These are phyloP conservation scores for Pythium aquatile DNA, from an alignment of 352 stramenopile species.

Conservation along the genomic window DNA sequence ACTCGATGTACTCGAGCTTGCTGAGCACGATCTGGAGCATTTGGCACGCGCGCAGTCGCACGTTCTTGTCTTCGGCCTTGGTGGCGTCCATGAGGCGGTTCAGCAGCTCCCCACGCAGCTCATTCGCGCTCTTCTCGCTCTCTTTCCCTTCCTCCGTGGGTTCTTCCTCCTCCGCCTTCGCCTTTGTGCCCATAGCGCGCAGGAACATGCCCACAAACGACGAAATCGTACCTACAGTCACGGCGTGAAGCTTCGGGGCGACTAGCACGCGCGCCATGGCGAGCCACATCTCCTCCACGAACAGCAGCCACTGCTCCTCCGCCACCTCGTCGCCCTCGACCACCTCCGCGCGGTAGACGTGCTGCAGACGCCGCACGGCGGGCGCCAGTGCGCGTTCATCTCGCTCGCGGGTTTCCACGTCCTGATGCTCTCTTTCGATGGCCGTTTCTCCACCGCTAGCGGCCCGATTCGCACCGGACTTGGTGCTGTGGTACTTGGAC, in stretches of 20 bases:
- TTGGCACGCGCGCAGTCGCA: slow-evolving; percentile 54
- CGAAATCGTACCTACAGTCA: slow-evolving; percentile 47
- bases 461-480: slow-evolving; percentile 20
- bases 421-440: neutral
- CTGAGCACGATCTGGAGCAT: slow-evolving; percentile 64
- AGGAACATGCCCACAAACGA: slow-evolving; percentile 57
- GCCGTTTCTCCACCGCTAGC: slow-evolving; percentile 1
- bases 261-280: slow-evolving; percentile 50
- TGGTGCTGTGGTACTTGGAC: slow-evolving; percentile 33
- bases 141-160: neutral
- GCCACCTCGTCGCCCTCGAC: slow-evolving; percentile 34
- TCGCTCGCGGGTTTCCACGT: slow-evolving; percentile 10
- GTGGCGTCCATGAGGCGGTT: slow-evolving; percentile 45
- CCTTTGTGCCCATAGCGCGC: slow-evolving; percentile 14
- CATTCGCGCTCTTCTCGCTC: slow-evolving; percentile 23
- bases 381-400: slow-evolving; percentile 43
- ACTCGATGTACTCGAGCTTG: slow-evolving; percentile 53
- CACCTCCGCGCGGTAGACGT: slow-evolving; percentile 55
- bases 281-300: slow-evolving; percentile 63
- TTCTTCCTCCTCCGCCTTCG: slow-evolving; percentile 8
- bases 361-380: slow-evolving; percentile 46
- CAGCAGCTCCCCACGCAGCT: slow-evolving; percentile 52
- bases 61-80: slow-evolving; percentile 59
- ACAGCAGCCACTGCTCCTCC: slow-evolving; percentile 59
- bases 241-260: slow-evolving; percentile 39